Percentiles rank a stretch among this genome's conserved stretches.
These are phyloP conservation scores for Phoenix roebelenii DNA, from an alignment of 176 grass and related monocot genomes.

Conservation along the genomic window DNA sequence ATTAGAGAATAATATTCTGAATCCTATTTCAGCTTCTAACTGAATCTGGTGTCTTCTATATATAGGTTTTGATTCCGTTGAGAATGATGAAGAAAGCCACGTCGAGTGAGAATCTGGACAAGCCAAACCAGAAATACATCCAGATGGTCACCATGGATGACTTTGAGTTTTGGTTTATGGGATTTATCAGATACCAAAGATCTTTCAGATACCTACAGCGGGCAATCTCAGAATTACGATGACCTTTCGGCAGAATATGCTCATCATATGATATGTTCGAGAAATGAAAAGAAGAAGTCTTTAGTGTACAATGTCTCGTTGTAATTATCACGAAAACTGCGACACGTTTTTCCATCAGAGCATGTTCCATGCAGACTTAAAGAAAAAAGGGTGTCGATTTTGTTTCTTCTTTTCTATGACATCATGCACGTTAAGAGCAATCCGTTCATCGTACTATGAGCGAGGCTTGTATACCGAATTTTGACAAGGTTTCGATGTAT, in stretches of 20 bases:
- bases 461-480: too few species aligned
- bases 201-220: slow-evolving; percentile 60
- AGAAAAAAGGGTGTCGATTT: too few species aligned
- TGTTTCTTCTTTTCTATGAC: too few species aligned
- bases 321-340: too few species aligned
- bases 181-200: slow-evolving; percentile 50
- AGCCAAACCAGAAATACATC: slow-evolving; percentile 76
- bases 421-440: too few species aligned
- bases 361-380: too few species aligned
- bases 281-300: neutral
- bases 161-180: slow-evolving; percentile 95
- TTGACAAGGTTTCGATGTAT: too few species aligned
- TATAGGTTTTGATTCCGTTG: slow-evolving; percentile 38
- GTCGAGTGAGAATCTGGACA: slow-evolving; percentile 52
- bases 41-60: neutral
- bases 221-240: slow-evolving; percentile 37
- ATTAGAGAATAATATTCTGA: too few species aligned
- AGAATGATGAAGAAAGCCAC: slow-evolving; percentile 36
- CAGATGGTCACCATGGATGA: slow-evolving; percentile 58
- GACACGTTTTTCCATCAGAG: too few species aligned
- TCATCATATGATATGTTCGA: neutral
- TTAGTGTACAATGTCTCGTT: neutral
- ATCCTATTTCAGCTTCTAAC: too few species aligned
- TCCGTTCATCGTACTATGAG: too few species aligned
- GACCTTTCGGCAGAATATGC: neutral